Conservation (phyloP, 768 basidiomycete species). For the Macrocybe gigantea region DNA sequence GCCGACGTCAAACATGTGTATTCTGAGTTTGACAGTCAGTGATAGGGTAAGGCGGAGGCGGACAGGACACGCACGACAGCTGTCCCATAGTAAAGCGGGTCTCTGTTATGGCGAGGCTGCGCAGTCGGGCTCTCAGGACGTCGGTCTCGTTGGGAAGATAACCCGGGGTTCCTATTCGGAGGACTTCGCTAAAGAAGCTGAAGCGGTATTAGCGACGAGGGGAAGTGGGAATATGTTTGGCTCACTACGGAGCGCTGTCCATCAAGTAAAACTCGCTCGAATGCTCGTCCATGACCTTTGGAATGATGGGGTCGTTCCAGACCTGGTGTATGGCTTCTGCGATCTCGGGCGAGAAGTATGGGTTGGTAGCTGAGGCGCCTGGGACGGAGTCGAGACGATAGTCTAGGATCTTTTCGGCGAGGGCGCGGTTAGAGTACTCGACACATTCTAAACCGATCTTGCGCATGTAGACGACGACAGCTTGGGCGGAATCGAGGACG, state of each 20-base stretch:
- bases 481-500: constrained; percentile 78
- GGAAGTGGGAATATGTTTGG: constrained; percentile 9
- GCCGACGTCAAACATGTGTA: constrained; percentile 76
- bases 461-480: constrained; percentile 70
- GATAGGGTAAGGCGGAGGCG: background rate
- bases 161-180: constrained; percentile 75
- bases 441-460: constrained; percentile 71
- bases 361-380: constrained; percentile 11
- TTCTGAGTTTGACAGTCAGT: constrained; percentile 18
- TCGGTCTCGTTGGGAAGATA: constrained; percentile 86
- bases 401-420: constrained; percentile 60
- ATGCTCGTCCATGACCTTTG: constrained; percentile 50
- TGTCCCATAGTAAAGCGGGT: constrained; percentile 74
- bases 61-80: constrained; percentile 39
- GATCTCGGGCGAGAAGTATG: constrained; percentile 52
- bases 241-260: constrained; percentile 89
- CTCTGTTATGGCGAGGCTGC: constrained; percentile 88
- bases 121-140: constrained; percentile 81
- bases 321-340: constrained; percentile 63
- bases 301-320: constrained; percentile 65
- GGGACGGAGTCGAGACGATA: constrained; percentile 43
- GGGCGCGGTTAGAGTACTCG: constrained; percentile 49
- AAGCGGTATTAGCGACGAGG: no score
- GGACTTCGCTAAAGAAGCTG: constrained; percentile 83
- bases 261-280: constrained; percentile 88